A percentile compares a stretch with the other conserved stretches of the same genome.
These are phyloP conservation scores for Trichoderma hamatum DNA, from an alignment of 2,329 filamentous ascomycete species.

Conservation along the genomic window DNA sequence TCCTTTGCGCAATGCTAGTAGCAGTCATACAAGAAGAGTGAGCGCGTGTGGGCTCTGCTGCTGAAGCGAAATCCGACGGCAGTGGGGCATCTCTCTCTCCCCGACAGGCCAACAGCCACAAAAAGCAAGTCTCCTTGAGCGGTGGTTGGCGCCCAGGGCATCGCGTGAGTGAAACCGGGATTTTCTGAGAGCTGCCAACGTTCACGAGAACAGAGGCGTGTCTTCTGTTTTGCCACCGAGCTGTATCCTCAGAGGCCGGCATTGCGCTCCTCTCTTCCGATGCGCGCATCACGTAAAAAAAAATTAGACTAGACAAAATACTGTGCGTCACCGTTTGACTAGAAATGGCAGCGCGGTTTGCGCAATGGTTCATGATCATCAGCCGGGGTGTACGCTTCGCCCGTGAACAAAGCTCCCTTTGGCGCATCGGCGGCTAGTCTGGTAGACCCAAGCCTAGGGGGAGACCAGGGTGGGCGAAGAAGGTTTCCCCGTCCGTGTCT, in stretches of 20 bases:
- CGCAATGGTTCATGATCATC: slow-evolving; percentile 12
- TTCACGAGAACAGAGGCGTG: background rate
- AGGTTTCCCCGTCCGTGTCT: slow-evolving; percentile 11
- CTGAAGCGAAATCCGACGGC: slow-evolving; percentile 25
- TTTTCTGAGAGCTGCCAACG: background rate
- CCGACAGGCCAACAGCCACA: slow-evolving; percentile 16
- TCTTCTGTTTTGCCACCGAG: background rate
- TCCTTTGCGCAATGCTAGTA: background rate
- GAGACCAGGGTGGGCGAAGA: slow-evolving; percentile 2
- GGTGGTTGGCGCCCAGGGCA: slow-evolving; percentile 4
- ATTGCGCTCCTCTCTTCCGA: background rate
- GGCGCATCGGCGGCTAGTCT: slow-evolving; percentile 10
- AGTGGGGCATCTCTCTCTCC: slow-evolving; percentile 21
- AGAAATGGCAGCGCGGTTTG: background rate
- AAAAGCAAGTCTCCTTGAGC: background rate
- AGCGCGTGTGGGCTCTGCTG: slow-evolving; percentile 12
- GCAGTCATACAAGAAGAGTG: background rate
- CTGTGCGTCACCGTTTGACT: background rate
- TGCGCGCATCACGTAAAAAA: background rate
- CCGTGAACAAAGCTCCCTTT: slow-evolving; percentile 2
- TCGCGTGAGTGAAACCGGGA: slow-evolving; percentile 1
- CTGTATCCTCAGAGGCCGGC: background rate
- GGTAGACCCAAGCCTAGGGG: background rate
- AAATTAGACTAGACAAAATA: background rate
- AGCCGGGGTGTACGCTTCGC: background rate